Percentiles rank a stretch among this genome's conserved stretches.
Conservation (phyloP, 345 rosid species). For the Boechera stricta region DNA sequence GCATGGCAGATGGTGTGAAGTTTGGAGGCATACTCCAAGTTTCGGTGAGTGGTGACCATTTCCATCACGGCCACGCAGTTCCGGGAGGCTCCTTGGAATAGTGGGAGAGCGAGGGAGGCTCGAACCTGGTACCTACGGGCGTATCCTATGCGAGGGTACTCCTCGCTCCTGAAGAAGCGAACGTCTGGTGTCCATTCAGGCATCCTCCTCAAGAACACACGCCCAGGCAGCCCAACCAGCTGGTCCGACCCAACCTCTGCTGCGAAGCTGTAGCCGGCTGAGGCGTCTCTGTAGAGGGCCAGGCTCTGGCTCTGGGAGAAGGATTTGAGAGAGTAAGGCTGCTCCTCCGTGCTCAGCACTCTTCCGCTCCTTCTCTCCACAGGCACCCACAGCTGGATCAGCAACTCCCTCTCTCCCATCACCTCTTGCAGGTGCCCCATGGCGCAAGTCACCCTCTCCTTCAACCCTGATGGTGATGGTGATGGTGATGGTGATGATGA, state of each 20-base stretch:
- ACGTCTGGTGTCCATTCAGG: constrained; percentile 97
- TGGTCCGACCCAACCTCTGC: constrained; percentile 74
- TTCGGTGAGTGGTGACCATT: constrained; percentile 68
- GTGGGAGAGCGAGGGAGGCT: constrained; percentile 81
- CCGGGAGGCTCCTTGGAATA: constrained; percentile 65
- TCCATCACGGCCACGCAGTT: constrained; percentile 85
- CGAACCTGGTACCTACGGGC: constrained; percentile 70
- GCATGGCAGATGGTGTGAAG: constrained; percentile 72
- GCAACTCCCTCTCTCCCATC: constrained; percentile 61
- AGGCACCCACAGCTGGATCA: constrained; percentile 87
- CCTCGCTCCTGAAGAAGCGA: constrained; percentile 65
- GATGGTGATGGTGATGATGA: constrained; percentile 35
- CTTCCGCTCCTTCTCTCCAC: constrained; percentile 58
- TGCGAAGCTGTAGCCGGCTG: constrained; percentile 60
- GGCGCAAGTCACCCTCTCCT: constrained; percentile 61
- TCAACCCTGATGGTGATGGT: constrained; percentile 48
- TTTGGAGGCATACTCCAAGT: constrained; percentile 63
- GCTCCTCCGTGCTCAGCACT: constrained; percentile 70
- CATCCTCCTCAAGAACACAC: constrained; percentile 72
- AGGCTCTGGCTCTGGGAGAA: constrained; percentile 58
- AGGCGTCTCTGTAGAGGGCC: constrained; percentile 60
- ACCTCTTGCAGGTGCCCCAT: constrained; percentile 56
- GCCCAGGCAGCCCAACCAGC: constrained; percentile 73
- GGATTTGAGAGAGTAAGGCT: constrained; percentile 66
- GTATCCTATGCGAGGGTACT: constrained; percentile 66